These are phyloP conservation scores for Barbarea vulgaris DNA, from an alignment of 345 rosid genomes.

Conservation along the genomic window DNA sequence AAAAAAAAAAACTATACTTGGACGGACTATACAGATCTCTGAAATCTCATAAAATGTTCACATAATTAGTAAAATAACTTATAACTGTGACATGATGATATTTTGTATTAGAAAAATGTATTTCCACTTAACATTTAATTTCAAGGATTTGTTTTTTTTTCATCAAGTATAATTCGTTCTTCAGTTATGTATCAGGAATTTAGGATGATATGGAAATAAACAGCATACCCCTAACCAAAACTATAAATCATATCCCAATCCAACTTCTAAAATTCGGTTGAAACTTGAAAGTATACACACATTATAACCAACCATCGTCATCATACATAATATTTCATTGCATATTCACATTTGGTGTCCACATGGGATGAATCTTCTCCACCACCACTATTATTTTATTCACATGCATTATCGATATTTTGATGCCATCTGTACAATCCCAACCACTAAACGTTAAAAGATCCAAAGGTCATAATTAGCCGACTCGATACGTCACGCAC, in stretches of 20 bases:
- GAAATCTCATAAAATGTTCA: too few relatives aligned
- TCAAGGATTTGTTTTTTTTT: too few relatives aligned
- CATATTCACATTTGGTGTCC: conserved; percentile 37
- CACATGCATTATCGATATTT: conserved; percentile 27
- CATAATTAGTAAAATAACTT: too few relatives aligned
- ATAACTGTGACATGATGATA: too few relatives aligned
- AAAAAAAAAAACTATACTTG: neutral
- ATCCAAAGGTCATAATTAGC: conserved; percentile 28
- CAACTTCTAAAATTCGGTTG: neutral
- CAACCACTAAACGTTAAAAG: conserved; percentile 24
- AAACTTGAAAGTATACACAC: neutral
- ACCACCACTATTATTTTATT: conserved; percentile 24
- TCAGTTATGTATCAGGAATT: too few relatives aligned
- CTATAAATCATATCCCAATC: neutral
- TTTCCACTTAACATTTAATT: too few relatives aligned
- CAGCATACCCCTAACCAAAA: neutral
- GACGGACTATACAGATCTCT: neutral
- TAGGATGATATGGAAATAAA: neutral
- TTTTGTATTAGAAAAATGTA: too few relatives aligned
- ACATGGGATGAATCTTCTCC: conserved; percentile 32
- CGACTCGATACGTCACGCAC: conserved; percentile 47
- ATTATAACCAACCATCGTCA: conserved; percentile 11
- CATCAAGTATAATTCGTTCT: neutral
- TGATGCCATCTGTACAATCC: conserved; percentile 28
- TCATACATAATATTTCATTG: conserved; percentile 12